Evolutionary conservation across 495 filamentous ascomycete genomes (phyloP), one percentile per base, ranked within the genome.

Genomic region (Tuber calosporum): DNA sequence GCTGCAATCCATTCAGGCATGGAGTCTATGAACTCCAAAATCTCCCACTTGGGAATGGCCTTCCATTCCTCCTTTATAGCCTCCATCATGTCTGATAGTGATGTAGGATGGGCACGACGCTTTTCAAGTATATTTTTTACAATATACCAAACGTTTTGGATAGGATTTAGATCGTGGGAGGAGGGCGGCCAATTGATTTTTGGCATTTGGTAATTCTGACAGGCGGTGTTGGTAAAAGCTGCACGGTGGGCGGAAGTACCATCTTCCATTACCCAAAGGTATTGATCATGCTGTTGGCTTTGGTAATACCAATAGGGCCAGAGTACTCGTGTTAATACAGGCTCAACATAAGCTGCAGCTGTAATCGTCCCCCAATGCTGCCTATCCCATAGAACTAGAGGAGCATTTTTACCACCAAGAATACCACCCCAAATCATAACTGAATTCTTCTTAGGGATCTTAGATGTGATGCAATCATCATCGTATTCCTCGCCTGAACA

Each of bases 231-330:
- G 2, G 71, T 69, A 13, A 68, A 66, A 22, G 43, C 73, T 26
- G 42, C 22, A 30, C 26, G 1, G 43, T 70, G 43, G 62, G 34
- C 69, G 38, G 69, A 71, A n/a, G 48, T 30, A 17, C 34, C 15
- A 39, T 66, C 69, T 26, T 75, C 74, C 66, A 69, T 75, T 9
- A 75, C 26, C 45, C 26, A 68, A 7, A 75, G 69, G 3, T 8
- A 39, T 39, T 39, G 8, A 39, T 8, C 38, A 39, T 39, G 38
- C 69, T 39, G 41, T 20, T 48, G 69, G 39, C 41, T 70, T 45
- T 53, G n/a, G n/a, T n/a, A n/a, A n/a, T n/a, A n/a, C n/a, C n/a
- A 40, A 34, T 20, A 69, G 13, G 26, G 66, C 26, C 17, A 53
- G 19, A 73, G 41, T 2, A 73, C 62, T 13, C 17, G 40, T 45